Percentiles rank a stretch among this genome's conserved stretches.
Evolutionary conservation across 305 asterid genomes (phyloP).

Genomic region (Solanum hybrid): DNA sequence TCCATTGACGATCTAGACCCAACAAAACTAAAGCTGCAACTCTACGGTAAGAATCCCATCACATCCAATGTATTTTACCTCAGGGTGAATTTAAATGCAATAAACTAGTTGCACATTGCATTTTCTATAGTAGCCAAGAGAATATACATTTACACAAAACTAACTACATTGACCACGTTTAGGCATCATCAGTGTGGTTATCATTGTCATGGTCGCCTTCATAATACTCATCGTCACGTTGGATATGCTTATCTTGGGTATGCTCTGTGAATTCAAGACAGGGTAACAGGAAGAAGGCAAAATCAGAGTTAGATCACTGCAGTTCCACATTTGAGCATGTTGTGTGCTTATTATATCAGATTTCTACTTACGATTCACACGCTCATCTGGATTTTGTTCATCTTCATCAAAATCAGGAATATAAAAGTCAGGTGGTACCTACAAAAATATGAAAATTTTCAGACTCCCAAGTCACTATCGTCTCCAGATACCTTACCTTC

Average conservation of each 20-base stretch:
- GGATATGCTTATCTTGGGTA: slow-evolving; percentile 82
- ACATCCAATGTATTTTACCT: background rate
- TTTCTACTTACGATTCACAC: slow-evolving; percentile 64
- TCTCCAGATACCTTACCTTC: background rate
- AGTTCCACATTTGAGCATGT: background rate
- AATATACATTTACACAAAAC: background rate
- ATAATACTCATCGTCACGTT: slow-evolving; percentile 90
- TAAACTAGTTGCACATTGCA: background rate
- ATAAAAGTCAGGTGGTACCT: slow-evolving; percentile 97
- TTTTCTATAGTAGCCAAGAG: background rate
- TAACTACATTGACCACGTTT: slow-evolving; percentile 1
- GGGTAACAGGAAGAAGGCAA: background rate
- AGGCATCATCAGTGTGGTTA: slow-evolving; percentile 54
- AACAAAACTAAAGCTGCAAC: background rate
- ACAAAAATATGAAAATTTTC: slow-evolving; percentile 1
- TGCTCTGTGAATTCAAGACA: slow-evolving; percentile 41
- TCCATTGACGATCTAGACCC: background rate
- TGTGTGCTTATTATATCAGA: background rate
- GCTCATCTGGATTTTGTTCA: slow-evolving; percentile 80
- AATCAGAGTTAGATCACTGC: background rate
- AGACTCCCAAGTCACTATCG: background rate
- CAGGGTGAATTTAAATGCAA: background rate
- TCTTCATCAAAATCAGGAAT: slow-evolving; percentile 91
- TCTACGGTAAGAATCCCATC: background rate
- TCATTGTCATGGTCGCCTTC: slow-evolving; percentile 94